Percentiles rank a stretch among this genome's conserved stretches.
Evolutionary conservation across 306 rosid genomes (phyloP).

Genomic region (Trichosanthes truncata): DNA sequence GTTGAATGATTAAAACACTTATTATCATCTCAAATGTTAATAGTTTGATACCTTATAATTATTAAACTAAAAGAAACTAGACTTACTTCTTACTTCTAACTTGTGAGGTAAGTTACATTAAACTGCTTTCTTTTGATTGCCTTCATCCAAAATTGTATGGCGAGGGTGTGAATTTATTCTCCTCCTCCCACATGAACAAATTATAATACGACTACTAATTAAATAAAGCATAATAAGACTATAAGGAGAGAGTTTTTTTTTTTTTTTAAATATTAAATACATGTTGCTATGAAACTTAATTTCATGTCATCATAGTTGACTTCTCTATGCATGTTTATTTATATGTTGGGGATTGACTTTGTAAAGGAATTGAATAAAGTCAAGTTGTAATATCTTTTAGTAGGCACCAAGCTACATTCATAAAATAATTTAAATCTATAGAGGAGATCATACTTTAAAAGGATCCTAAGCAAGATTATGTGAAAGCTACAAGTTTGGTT

Average conservation of each 20-base stretch:
- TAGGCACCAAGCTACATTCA: not conserved
- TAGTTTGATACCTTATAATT: too few relatives aligned
- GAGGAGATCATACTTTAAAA: not conserved
- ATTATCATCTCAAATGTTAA: not conserved
- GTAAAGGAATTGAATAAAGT: not conserved
- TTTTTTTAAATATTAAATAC: not conserved
- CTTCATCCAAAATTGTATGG: too few relatives aligned
- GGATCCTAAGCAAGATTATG: not conserved
- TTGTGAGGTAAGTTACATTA: too few relatives aligned
- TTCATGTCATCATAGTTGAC: not conserved
- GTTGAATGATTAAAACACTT: not conserved
- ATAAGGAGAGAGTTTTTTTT: not conserved
- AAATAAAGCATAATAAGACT: too few relatives aligned
- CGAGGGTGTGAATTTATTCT: too few relatives aligned
- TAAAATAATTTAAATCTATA: not conserved
- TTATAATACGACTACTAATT: too few relatives aligned
- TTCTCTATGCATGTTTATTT: not conserved
- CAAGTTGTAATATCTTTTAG: not conserved
- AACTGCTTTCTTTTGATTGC: too few relatives aligned
- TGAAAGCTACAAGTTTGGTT: not conserved
- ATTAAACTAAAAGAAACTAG: too few relatives aligned
- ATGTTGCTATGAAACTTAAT: not conserved
- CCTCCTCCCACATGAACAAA: too few relatives aligned
- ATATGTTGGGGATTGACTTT: not conserved
- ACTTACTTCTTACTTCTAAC: too few relatives aligned